Evolutionary conservation across 352 stramenopile genomes (phyloP).

Genomic region (Pythium rishiriense): DNA sequence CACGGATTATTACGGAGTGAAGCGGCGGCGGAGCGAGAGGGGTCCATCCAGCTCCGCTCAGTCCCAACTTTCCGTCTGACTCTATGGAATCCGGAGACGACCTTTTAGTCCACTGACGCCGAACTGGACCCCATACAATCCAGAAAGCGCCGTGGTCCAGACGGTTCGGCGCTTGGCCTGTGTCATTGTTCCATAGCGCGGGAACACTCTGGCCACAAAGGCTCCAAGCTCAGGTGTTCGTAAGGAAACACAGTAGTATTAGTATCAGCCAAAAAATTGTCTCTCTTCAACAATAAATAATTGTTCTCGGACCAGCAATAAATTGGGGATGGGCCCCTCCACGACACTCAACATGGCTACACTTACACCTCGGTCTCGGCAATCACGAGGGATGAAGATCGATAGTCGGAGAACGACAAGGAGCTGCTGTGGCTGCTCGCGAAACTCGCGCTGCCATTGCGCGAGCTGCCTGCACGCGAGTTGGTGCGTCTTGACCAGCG

Average conservation of each 20-base stretch:
- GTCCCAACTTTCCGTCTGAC: background rate
- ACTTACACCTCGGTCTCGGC: constrained; percentile 28
- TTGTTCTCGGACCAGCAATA: background rate
- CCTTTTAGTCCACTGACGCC: background rate
- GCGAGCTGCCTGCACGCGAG: constrained; percentile 22
- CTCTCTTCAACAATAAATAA: constrained; percentile 7
- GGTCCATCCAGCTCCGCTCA: background rate
- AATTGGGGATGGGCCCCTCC: background rate
- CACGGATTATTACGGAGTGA: background rate
- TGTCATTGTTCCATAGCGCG: background rate
- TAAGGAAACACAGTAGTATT: too few species aligned
- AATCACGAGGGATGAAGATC: constrained; percentile 20
- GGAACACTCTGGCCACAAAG: background rate
- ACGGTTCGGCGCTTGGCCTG: background rate
- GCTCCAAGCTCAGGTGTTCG: background rate
- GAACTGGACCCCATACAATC: background rate
- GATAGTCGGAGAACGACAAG: constrained; percentile 23
- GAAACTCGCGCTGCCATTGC: constrained; percentile 20
- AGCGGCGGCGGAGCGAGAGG: background rate
- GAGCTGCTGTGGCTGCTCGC: constrained; percentile 25
- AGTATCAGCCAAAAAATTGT: constrained; percentile 4
- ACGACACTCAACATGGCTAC: constrained; percentile 12
- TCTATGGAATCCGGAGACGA: background rate
- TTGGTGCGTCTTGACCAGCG: constrained; percentile 61
- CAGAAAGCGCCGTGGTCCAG: background rate